phyloP scores from a whole-genome alignment of 495 filamentous ascomycete genomes.

The Rusavskia elegans region DNA sequence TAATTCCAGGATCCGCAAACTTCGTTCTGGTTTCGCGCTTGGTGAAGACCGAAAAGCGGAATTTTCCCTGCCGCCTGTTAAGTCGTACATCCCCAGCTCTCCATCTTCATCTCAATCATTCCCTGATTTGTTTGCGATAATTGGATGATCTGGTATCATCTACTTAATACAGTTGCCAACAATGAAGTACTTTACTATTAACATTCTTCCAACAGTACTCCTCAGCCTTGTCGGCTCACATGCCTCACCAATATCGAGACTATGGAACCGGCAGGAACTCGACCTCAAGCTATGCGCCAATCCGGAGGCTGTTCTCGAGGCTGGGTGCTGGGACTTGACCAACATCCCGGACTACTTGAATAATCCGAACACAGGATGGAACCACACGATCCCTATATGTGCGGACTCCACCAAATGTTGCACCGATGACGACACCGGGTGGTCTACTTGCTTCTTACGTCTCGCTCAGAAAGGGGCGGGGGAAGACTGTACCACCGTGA shows the following conservation, averaged over 20 bases:
- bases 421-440: background rate
- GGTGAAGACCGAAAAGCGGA: too few species aligned
- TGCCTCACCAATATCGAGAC: background rate
- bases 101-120: too few species aligned
- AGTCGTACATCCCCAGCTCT: too few species aligned
- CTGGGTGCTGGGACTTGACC: background rate
- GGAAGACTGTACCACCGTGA: conserved; percentile 1
- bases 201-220: too few species aligned
- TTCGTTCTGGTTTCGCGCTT: too few species aligned
- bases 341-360: background rate
- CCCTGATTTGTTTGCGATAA: too few species aligned
- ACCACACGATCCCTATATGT: background rate
- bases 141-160: too few species aligned
- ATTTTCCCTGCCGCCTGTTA: too few species aligned
- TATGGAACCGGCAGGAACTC: background rate
- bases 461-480: background rate
- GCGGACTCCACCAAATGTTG: background rate
- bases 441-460: background rate
- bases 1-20: too few species aligned
- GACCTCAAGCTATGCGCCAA: background rate
- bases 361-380: conserved; percentile 1
- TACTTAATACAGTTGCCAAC: too few species aligned
- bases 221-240: background rate
- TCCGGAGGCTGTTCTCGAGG: background rate
- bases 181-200: too few species aligned